A percentile compares a stretch with the other conserved stretches of the same genome.
Conservation (phyloP, 169 alveolate genomes). For the Plasmodium relictum region DNA sequence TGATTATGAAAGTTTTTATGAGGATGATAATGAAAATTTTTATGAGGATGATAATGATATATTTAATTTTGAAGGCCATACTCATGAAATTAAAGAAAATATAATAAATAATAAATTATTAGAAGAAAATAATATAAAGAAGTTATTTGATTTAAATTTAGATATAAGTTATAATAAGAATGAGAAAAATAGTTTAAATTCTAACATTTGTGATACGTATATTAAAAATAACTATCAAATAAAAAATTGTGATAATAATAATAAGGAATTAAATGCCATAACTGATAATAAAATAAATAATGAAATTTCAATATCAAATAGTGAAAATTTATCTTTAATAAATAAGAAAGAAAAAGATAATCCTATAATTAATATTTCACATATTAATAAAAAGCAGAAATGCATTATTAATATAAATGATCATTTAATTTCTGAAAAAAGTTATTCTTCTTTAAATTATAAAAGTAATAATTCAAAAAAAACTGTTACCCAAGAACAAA, state of each 20-base stretch:
- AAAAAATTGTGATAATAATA: not conserved
- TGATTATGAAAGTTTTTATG: not conserved
- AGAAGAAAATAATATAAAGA: too few species aligned
- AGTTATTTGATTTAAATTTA: too few species aligned
- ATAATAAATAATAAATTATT: too few species aligned
- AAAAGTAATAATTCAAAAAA: too few species aligned
- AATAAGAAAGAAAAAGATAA: not conserved
- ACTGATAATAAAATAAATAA: not conserved
- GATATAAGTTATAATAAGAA: not conserved
- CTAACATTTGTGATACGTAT: too few species aligned
- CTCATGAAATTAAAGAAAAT: not conserved
- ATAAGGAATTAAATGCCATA: not conserved
- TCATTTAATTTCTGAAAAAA: too few species aligned
- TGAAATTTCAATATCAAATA: not conserved
- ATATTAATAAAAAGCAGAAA: not conserved
- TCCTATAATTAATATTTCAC: not conserved
- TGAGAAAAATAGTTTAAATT: not conserved
- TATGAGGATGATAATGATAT: not conserved
- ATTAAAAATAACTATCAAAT: too few species aligned
- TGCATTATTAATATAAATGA: too few species aligned
- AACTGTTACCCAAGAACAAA: too few species aligned
- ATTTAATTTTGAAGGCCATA: not conserved
- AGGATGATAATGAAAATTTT: not conserved
- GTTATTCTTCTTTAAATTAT: too few species aligned
- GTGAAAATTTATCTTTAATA: not conserved